Percentiles rank a stretch among this genome's conserved stretches.
phyloP scores from a whole-genome alignment of 2,329 filamentous ascomycete species.

The Fusarium sp. region DNA sequence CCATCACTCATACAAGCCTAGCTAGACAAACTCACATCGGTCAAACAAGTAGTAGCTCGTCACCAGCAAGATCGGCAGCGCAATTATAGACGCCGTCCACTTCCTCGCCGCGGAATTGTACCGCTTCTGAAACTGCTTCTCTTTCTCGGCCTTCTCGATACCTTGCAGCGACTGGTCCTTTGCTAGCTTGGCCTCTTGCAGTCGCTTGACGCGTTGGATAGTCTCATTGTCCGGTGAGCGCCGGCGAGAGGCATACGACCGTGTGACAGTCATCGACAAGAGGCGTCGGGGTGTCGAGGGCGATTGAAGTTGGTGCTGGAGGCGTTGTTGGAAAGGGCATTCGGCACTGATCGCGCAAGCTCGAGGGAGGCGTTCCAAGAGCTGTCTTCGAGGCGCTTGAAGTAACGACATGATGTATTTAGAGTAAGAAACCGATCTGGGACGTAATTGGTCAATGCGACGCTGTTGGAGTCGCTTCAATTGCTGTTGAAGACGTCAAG shows the following conservation, averaged over 20 bases:
- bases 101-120: conserved; percentile 59
- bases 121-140: conserved; percentile 55
- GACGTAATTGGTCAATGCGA: not conserved
- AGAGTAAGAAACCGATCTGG: not conserved
- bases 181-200: conserved; percentile 28
- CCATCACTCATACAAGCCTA: too few relatives aligned
- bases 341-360: not conserved
- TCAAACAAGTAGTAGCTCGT: conserved; percentile 67
- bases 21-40: conserved; percentile 53
- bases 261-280: conserved; percentile 16
- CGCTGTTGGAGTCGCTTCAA: not conserved
- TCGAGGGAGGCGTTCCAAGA: not conserved
- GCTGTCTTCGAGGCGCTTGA: not conserved
- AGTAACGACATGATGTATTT: conserved; percentile 8
- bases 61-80: conserved; percentile 65
- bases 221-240: not conserved
- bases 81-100: conserved; percentile 62
- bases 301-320: not conserved
- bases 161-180: conserved; percentile 31
- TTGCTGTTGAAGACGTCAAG: not conserved
- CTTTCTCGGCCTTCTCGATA: conserved; percentile 29
- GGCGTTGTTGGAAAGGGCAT: not conserved
- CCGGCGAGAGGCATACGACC: not conserved
- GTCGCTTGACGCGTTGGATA: not conserved
- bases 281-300: conserved; percentile 4